Percentiles rank a stretch among this genome's conserved stretches.
Conservation (phyloP, 2,329 filamentous ascomycete genomes). For the Diaporthe sp. region DNA sequence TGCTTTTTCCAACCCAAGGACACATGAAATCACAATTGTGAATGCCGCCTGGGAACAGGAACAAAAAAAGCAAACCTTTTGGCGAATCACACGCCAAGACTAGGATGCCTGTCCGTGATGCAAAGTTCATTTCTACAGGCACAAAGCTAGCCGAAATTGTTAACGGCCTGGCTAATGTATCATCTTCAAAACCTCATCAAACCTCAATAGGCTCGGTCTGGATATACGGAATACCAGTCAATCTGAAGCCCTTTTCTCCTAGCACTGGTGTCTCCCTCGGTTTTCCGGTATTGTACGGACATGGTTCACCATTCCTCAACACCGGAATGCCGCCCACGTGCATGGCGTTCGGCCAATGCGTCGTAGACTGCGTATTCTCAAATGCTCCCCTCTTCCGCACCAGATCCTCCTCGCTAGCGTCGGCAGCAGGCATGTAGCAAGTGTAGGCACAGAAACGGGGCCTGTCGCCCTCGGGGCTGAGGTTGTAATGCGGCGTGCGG, state of each 20-base stretch:
- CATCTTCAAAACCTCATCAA: background rate
- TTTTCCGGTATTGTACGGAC: background rate
- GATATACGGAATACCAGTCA: background rate
- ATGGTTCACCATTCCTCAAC: background rate
- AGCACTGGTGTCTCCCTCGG: background rate
- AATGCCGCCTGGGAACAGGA: no score
- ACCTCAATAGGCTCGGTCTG: background rate
- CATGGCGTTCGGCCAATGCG: slow-evolving; percentile 18
- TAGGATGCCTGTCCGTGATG: background rate
- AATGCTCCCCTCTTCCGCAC: slow-evolving; percentile 47
- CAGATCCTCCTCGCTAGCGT: slow-evolving; percentile 47
- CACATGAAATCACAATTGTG: no score
- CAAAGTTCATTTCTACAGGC: fast-evolving
- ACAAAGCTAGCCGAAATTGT: background rate
- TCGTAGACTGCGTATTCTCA: slow-evolving; percentile 35
- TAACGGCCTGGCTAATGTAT: background rate
- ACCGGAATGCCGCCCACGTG: background rate
- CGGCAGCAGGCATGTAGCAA: slow-evolving; percentile 47
- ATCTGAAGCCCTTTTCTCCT: background rate
- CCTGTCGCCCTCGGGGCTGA: slow-evolving; percentile 43
- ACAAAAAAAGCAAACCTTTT: background rate
- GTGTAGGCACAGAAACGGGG: slow-evolving; percentile 49
- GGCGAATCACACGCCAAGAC: fast-evolving
- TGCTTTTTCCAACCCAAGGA: no score
- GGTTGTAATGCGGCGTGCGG: slow-evolving; percentile 54